These are phyloP conservation scores for Neofusicoccum sp. DNA, from an alignment of 2,329 filamentous ascomycete genomes.

Conservation along the genomic window DNA sequence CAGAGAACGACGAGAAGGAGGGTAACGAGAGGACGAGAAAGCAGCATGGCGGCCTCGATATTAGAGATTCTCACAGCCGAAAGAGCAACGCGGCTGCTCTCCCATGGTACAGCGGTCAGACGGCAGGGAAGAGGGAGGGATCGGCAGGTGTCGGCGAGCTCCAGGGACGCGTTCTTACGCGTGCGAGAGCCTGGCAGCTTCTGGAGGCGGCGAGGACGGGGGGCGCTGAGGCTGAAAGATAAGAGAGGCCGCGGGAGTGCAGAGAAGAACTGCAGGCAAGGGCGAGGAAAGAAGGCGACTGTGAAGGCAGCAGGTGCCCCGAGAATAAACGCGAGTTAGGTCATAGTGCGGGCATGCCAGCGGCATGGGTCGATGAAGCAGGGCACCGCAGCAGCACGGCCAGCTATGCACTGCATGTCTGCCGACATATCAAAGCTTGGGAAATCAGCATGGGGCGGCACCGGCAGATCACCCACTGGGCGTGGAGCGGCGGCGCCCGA, in stretches of 20 bases:
- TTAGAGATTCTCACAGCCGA: conserved; percentile 2
- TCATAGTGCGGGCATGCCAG: conserved; percentile 14
- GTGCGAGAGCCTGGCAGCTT: background rate
- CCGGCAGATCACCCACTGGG: conserved; percentile 9
- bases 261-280: conserved; percentile 30
- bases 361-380: background rate
- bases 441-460: conserved; percentile 9
- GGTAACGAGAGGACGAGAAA: background rate
- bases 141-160: background rate
- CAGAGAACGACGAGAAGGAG: conserved; percentile 1
- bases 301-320: conserved; percentile 24
- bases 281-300: conserved; percentile 27
- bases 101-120: conserved; percentile 1
- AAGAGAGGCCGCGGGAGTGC: background rate
- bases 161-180: conserved; percentile 5
- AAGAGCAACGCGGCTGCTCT: background rate
- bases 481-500: background rate
- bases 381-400: conserved; percentile 11
- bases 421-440: conserved; percentile 12
- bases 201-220: background rate
- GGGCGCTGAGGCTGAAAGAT: conserved; percentile 2
- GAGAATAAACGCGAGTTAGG: conserved; percentile 7
- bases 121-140: background rate
- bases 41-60: conserved; percentile 11
- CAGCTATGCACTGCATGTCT: conserved; percentile 9